Evolutionary conservation across 2,329 filamentous ascomycete genomes (phyloP), one percentile per base, ranked within the genome.

Genomic region (Botrytis tulipae): DNA sequence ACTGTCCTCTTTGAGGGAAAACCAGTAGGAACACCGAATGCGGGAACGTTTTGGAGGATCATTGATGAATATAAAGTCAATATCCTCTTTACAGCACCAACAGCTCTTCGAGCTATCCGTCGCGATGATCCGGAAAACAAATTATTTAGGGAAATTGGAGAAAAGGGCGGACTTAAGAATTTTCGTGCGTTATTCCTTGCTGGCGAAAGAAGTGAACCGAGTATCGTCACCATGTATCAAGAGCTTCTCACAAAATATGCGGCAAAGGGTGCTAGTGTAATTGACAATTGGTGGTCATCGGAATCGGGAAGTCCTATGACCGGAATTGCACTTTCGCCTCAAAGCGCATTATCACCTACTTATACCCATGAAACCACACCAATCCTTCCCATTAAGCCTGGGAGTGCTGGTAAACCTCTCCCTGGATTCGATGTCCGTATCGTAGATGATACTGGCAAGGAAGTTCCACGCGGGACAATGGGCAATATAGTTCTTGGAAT

Each of bases 1-100:
- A 97, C 94, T 0, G 89, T 98, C 1, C 85, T 98, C 0, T 98
- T 94, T 81, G 95, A 98, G 83, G 95, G 95, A n/a, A 98, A 98
- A 77, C 95, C 95, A 0, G 86, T 97, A 20, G 94, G 94, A 7
- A 97, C 94, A 0, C 95, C 95, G 0, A 91, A 97, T 78, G 92
- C 94, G 0, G 92, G 93, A 9, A 92, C 92, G 0, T 96, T 98
- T 81, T 98, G 95, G 95, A 87, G 94, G 3, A 89, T 97, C 29
- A 83, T 97, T 6, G 91, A 94, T 76, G 92, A 97, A 78, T 92
- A 98, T 84, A 91, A 91, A 79, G 94, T 97, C 72, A 97, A 93
- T 75, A 88, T 89, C 9, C 85, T 97, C 78, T 97, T 93, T 81
- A 97, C 95, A 0, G 95, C 95, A 0, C 95, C 95, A 0, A 98